phyloP scores from a whole-genome alignment of 805 yeast species.

The Yamadazyma philogaea region DNA sequence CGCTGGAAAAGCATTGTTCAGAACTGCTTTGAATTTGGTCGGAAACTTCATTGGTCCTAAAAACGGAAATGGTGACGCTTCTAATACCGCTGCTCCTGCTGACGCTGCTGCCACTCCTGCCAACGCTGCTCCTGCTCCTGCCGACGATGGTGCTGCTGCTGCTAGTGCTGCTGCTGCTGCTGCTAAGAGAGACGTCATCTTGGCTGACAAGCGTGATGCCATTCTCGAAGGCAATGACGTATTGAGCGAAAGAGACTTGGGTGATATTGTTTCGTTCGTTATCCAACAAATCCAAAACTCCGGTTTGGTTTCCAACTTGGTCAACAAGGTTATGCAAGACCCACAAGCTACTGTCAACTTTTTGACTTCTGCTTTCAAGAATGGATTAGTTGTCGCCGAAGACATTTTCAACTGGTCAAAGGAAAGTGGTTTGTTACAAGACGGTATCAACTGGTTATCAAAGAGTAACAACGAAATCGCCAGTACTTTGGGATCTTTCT shows the following conservation, averaged over 20 bases:
- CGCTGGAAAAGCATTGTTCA: constrained; percentile 33
- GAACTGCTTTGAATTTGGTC: constrained; percentile 30
- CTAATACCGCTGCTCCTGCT: no score
- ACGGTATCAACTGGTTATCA: constrained; percentile 28
- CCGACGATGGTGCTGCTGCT: constrained; percentile 18
- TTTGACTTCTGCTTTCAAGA: constrained; percentile 31
- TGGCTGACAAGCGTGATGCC: constrained; percentile 19
- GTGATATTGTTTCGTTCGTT: constrained; percentile 25
- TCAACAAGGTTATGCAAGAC: constrained; percentile 35
- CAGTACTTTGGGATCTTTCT: constrained; percentile 18
- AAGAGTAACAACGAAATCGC: constrained; percentile 18
- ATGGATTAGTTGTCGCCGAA: constrained; percentile 31
- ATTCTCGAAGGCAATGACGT: constrained; percentile 20
- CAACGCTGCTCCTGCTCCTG: constrained; percentile 10
- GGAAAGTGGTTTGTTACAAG: constrained; percentile 30
- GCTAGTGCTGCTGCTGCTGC: constrained; percentile 14
- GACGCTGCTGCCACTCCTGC: background rate
- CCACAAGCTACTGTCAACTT: constrained; percentile 33
- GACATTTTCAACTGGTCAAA: constrained; percentile 39
- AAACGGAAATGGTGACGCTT: constrained; percentile 16
- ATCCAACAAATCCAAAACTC: constrained; percentile 31
- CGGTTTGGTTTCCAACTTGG: constrained; percentile 29
- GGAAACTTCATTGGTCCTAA: constrained; percentile 14
- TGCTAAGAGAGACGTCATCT: constrained; percentile 6
- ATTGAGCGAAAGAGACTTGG: constrained; percentile 37